These are phyloP conservation scores for Nyctanthes arbortristis DNA, from an alignment of 257 asterid species.

Conservation along the genomic window DNA sequence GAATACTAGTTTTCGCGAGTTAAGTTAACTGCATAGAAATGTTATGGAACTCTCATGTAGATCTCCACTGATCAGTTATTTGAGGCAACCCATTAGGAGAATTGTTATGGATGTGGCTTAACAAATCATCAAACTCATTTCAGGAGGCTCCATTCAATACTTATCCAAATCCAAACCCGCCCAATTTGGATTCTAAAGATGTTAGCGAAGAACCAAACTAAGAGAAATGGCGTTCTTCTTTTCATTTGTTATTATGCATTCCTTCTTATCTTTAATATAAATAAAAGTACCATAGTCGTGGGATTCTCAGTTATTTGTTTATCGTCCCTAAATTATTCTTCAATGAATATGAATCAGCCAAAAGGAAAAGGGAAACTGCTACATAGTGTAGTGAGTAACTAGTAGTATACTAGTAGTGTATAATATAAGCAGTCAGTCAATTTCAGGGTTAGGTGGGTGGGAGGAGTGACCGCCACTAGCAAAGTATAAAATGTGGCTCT, in stretches of 20 bases:
- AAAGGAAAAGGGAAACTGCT: background rate
- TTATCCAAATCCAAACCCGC: background rate
- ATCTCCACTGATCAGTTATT: background rate
- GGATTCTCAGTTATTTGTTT: background rate
- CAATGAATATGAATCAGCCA: background rate
- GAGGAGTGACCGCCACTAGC: slow-evolving; percentile 4
- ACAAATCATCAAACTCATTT: background rate
- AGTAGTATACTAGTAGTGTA: background rate
- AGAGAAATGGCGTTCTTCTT: background rate
- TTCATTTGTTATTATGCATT: background rate
- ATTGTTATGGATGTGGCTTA: background rate
- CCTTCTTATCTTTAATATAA: background rate
- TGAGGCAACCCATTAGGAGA: background rate
- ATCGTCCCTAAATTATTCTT: background rate
- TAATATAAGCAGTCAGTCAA: too few species aligned
- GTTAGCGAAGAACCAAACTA: background rate
- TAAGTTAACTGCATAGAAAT: too few species aligned
- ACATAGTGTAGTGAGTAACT: background rate
- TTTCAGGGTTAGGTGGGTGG: slow-evolving; percentile 23
- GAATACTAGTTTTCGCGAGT: background rate
- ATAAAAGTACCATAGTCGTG: background rate
- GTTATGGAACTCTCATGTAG: background rate
- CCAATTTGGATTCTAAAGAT: background rate
- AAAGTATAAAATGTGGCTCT: slow-evolving; percentile 17
- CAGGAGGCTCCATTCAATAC: background rate